Evolutionary conservation across 495 filamentous ascomycete genomes (phyloP).

Genomic region (Penicillium salamii): DNA sequence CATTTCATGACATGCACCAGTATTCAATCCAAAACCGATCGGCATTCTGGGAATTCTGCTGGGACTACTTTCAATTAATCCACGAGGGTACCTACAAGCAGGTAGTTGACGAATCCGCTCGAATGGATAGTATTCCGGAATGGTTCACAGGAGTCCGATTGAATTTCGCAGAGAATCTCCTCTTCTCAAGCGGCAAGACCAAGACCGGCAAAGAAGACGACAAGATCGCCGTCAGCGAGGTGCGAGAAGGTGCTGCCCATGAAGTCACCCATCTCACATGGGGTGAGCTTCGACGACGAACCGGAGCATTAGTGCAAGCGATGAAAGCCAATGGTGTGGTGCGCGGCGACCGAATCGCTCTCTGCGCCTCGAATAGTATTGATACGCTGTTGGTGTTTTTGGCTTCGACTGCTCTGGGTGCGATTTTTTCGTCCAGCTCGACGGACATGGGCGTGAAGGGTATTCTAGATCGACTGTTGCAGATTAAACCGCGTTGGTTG

Average conservation of each 20-base stretch:
- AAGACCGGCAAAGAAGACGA: conserved; percentile 59
- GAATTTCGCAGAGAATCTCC: conserved; percentile 81
- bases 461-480: conserved; percentile 67
- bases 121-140: conserved; percentile 64
- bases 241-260: conserved; percentile 64
- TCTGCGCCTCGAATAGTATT: conserved; percentile 69
- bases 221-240: conserved; percentile 66
- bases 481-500: conserved; percentile 68
- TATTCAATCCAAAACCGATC: conserved; percentile 60
- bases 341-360: conserved; percentile 68
- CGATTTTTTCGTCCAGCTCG: conserved; percentile 65
- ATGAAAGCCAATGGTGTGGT: conserved; percentile 60
- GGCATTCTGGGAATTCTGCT: conserved; percentile 65
- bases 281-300: conserved; percentile 54
- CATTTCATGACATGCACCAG: conserved; percentile 60
- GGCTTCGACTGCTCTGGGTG: conserved; percentile 63
- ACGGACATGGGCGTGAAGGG: conserved; percentile 81
- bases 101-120: conserved; percentile 64
- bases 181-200: conserved; percentile 35
- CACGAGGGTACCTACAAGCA: conserved; percentile 54
- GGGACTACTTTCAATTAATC: conserved; percentile 57
- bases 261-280: conserved; percentile 57
- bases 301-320: conserved; percentile 56
- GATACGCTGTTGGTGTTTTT: conserved; percentile 67
- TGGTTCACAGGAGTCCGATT: conserved; percentile 62